Evolutionary conservation across 2,329 filamentous ascomycete genomes (phyloP).

Genomic region (Exophiala dermatitidis): DNA sequence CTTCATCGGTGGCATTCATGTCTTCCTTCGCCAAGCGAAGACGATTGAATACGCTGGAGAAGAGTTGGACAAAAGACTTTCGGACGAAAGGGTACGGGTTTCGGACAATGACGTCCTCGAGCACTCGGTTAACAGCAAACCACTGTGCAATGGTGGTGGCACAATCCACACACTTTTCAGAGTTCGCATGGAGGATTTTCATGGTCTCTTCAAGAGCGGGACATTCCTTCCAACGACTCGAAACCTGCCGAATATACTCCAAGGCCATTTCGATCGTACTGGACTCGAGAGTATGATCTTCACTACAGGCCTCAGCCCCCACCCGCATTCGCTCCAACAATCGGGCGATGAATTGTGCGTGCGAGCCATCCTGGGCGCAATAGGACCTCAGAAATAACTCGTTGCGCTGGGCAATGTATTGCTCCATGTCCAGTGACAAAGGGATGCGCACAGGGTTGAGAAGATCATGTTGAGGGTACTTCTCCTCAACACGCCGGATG

Average conservation of each 20-base stretch:
- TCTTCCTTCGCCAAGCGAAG: conserved; percentile 8
- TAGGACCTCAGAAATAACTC: conserved; percentile 66
- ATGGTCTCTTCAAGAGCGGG: conserved; percentile 54
- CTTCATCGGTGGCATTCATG: not conserved
- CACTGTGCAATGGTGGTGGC: conserved; percentile 20
- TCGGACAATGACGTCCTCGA: conserved; percentile 22
- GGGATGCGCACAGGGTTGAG: conserved; percentile 45
- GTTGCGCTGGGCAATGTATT: conserved; percentile 64
- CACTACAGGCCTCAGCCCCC: conserved; percentile 45
- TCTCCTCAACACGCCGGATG: conserved; percentile 49
- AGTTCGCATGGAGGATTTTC: conserved; percentile 52
- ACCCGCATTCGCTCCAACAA: conserved; percentile 53
- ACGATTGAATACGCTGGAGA: conserved; percentile 14
- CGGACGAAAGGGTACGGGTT: conserved; percentile 17
- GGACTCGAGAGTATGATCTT: conserved; percentile 42
- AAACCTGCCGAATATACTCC: conserved; percentile 66
- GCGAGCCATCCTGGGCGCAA: conserved; percentile 67
- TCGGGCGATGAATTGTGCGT: conserved; percentile 59
- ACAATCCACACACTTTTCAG: conserved; percentile 18
- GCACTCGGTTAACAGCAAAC: conserved; percentile 12
- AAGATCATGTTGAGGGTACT: conserved; percentile 40
- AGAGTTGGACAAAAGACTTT: conserved; percentile 19
- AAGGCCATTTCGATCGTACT: conserved; percentile 38
- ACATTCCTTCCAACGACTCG: conserved; percentile 62
- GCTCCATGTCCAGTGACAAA: conserved; percentile 40